Percentiles rank a stretch among this genome's conserved stretches.
phyloP scores from a whole-genome alignment of 345 rosid species.

The Salix caprea region DNA sequence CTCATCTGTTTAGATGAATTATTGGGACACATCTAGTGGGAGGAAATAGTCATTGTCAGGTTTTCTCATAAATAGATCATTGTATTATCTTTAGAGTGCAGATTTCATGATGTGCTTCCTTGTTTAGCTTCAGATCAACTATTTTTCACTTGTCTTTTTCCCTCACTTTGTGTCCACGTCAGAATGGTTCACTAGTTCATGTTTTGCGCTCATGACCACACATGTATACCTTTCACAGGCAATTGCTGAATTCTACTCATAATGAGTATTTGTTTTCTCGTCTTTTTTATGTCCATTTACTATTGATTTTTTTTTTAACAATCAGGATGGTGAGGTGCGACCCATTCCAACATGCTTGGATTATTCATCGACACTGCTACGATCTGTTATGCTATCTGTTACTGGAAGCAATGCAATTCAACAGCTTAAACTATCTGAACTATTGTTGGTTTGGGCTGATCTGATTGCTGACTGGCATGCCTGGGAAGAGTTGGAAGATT shows the following conservation, averaged over 20 bases:
- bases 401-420: slow-evolving; percentile 34
- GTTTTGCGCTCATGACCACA: no score
- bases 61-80: background rate
- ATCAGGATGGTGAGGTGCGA: slow-evolving; percentile 42
- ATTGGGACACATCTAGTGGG: no score
- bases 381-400: slow-evolving; percentile 52
- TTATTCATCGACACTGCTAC: slow-evolving; percentile 58
- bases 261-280: background rate
- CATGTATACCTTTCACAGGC: background rate
- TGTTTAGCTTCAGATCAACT: background rate
- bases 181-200: no score
- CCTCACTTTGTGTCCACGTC: background rate
- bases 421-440: slow-evolving; percentile 57
- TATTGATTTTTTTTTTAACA: slow-evolving; percentile 27
- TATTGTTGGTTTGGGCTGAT: slow-evolving; percentile 68
- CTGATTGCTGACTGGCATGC: slow-evolving; percentile 75
- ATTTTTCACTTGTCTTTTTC: background rate
- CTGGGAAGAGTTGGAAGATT: slow-evolving; percentile 91
- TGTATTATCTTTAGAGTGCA: background rate
- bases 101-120: background rate
- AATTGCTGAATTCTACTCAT: background rate
- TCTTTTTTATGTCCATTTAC: slow-evolving; percentile 3
- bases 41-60: background rate
- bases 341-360: slow-evolving; percentile 54
- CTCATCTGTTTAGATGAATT: no score